Conservation (phyloP, 768 basidiomycete species). For the Cystobasidium tubakii region DNA sequence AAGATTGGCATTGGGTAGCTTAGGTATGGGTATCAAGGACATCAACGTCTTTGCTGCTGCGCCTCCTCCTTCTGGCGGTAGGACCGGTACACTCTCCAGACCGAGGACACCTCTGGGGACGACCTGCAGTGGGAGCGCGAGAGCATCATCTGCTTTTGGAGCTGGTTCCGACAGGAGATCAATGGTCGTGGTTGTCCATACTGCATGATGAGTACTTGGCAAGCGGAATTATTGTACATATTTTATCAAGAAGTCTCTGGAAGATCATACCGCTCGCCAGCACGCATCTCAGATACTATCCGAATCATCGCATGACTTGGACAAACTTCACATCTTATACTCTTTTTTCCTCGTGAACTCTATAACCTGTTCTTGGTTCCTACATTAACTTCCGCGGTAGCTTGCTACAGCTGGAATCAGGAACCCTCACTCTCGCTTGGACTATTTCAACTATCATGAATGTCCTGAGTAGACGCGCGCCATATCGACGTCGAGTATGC, state of each 20-base stretch:
- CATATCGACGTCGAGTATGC: no score
- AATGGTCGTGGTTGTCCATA: slow-evolving; percentile 22
- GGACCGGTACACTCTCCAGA: neutral
- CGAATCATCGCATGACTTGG: no score
- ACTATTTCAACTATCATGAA: neutral
- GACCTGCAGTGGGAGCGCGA: neutral
- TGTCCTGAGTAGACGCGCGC: no score
- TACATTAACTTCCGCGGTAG: no score
- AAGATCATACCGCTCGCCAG: neutral
- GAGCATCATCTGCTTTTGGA: neutral
- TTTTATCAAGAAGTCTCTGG: neutral
- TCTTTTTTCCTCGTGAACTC: no score
- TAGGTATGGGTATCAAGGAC: slow-evolving; percentile 15
- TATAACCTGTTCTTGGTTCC: no score
- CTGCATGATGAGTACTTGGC: neutral
- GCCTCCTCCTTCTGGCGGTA: neutral
- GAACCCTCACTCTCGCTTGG: slow-evolving; percentile 6
- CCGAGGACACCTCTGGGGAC: neutral
- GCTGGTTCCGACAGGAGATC: neutral
- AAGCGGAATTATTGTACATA: no score
- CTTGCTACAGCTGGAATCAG: no score
- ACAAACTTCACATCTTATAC: no score
- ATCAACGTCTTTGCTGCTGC: neutral
- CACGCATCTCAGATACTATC: no score
- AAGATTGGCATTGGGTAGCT: neutral